Evolutionary conservation across 192 early-diverging fungal species (phyloP), one percentile per base, ranked within the genome.

Genomic region (Dispira parvispora): DNA sequence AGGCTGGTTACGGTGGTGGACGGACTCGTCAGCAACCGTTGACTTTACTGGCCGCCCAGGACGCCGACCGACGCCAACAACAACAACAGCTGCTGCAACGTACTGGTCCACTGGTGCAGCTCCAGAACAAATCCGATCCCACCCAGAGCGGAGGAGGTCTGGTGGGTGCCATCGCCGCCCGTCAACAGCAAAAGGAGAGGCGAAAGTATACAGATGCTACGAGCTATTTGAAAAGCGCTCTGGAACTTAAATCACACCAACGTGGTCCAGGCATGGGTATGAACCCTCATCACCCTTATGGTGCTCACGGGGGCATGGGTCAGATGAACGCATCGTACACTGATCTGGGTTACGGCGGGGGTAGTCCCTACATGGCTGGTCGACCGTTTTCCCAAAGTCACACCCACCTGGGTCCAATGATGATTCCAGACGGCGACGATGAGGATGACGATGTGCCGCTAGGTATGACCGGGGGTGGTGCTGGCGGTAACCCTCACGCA

Each of bases 171-270:
- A 78, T 78, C 65, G 76, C 76, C 53, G 73, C 67, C 27, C 73
- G 73, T 49, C 73, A 78, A 71, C 76, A 78, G 63, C 68, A 75
- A 68, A 71, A 72, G 69, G 72, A 68, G 66, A 69, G 73, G 66
- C 70, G 73, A 64, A 78, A 78, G 63, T 78, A 78, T 63, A 71
- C 71, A 62, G 73, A 78, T 62, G 72, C 76, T 43, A 73, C 67
- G 69, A 55, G 53, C 20, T 55, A 55, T 26, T 10, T 55, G 53
- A 20, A 27, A 20, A 55, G 25, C 53, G 53, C 53, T 10, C 53
- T 55, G 3, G 13, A 13, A 20, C 53, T 4, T 3, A 20, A 55
- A 26, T 13, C 53, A 2, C 20, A 26, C 20, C 53, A 18, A 14
- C n/a, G 53, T 27, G 27, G 18, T 18, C 20, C 18, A 38, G 32